Evolutionary conservation across 139 green algal species (phyloP).

Genomic region (Micromonas pusilla): DNA sequence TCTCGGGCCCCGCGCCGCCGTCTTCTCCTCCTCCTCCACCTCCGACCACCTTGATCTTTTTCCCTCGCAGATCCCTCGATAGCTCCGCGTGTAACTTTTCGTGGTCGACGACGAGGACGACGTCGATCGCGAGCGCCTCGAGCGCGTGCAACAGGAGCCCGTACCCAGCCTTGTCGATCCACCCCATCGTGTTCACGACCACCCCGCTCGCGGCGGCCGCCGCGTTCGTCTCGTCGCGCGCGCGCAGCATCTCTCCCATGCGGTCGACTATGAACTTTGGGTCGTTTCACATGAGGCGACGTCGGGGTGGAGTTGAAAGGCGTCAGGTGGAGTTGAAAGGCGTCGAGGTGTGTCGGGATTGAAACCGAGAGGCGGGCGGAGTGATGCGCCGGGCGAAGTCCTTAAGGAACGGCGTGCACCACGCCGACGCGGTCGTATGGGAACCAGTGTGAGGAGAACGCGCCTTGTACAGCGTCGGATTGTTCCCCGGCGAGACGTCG

Average conservation of each 20-base stretch:
- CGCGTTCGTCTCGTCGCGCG: slow-evolving; percentile 5
- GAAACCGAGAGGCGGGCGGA: too few species aligned
- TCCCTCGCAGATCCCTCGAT: neutral
- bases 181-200: slow-evolving; percentile 90
- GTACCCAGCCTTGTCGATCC: slow-evolving; percentile 76
- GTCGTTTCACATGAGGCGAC: too few species aligned
- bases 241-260: slow-evolving; percentile 60
- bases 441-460: too few species aligned
- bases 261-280: slow-evolving; percentile 60
- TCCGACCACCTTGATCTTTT: neutral
- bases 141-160: slow-evolving; percentile 76
- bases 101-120: slow-evolving; percentile 74
- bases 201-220: slow-evolving; percentile 52
- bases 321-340: too few species aligned
- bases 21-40: neutral
- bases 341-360: too few species aligned
- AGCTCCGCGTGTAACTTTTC: slow-evolving; percentile 51
- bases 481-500: slow-evolving; percentile 57
- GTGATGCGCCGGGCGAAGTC: too few species aligned
- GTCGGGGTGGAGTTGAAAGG: too few species aligned
- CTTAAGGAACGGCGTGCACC: too few species aligned
- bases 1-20: neutral
- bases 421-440: too few species aligned
- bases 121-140: slow-evolving; percentile 49
- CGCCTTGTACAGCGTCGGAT: slow-evolving; percentile 72